Evolutionary conservation across 768 basidiomycete species (phyloP).

Genomic region (Macrocybe gigantea): DNA sequence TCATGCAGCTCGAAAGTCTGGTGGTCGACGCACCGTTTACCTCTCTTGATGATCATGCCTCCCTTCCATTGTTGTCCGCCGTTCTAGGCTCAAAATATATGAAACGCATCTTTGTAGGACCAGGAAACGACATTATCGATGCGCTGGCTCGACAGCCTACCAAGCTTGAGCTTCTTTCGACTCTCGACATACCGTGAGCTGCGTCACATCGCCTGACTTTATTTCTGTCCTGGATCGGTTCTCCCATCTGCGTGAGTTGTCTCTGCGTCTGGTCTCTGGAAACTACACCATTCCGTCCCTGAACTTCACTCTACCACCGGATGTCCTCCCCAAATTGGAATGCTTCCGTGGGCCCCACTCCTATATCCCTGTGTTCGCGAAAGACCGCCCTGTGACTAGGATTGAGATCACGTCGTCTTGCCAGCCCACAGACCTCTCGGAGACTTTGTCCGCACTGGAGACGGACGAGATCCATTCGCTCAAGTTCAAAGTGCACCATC

Average conservation of each 20-base stretch:
- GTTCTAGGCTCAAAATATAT: conserved; percentile 9
- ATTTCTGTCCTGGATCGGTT: conserved; percentile 5
- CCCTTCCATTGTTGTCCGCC: conserved; percentile 7
- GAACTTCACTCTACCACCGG: conserved; percentile 7
- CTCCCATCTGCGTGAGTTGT: conserved; percentile 6
- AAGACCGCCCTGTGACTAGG: conserved; percentile 4
- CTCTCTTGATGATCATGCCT: conserved; percentile 3
- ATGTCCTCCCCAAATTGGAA: conserved; percentile 12
- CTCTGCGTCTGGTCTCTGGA: conserved; percentile 7
- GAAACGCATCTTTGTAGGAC: conserved; percentile 7
- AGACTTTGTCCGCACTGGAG: conserved; percentile 3
- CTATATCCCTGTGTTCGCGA: conserved; percentile 10
- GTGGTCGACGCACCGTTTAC: conserved; percentile 10
- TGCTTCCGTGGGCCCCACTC: conserved; percentile 12
- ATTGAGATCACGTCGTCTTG: conserved; percentile 10
- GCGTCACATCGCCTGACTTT: conserved; percentile 9
- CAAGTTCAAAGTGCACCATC: conserved; percentile 8
- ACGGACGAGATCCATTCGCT: conserved; percentile 7
- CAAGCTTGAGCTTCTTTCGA: conserved; percentile 5
- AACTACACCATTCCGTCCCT: conserved; percentile 8
- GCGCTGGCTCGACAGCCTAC: conserved; percentile 3
- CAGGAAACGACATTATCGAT: conserved; percentile 8
- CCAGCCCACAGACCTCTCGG: conserved; percentile 7
- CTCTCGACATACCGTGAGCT: conserved; percentile 11
- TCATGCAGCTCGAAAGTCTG: conserved; percentile 6